phyloP scores from a whole-genome alignment of 1,139 yeast species.

The Debaryomycetaceae sp. region DNA sequence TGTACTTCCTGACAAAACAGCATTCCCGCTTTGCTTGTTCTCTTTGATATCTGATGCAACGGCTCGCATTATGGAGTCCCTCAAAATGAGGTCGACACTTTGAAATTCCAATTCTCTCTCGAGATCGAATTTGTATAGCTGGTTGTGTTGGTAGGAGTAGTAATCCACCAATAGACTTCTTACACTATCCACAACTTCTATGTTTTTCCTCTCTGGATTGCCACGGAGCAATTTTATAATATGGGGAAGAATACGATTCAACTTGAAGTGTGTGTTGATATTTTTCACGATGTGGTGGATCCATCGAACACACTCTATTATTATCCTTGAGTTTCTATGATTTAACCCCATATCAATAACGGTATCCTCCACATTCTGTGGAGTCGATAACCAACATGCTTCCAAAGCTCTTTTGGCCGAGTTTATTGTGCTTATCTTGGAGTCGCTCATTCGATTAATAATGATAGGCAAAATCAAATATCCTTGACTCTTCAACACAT shows the following conservation, averaged over 20 bases:
- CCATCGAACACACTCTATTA: conserved; percentile 40
- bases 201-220: conserved; percentile 6
- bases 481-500: conserved; percentile 46
- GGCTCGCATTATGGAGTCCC: conserved; percentile 26
- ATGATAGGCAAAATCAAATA: conserved; percentile 55
- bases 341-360: conserved; percentile 52
- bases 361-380: conserved; percentile 49
- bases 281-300: conserved; percentile 26
- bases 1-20: conserved; percentile 6
- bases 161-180: conserved; percentile 22
- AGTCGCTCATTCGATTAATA: conserved; percentile 50
- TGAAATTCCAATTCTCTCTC: conserved; percentile 43
- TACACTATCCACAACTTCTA: conserved; percentile 14
- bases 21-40: conserved; percentile 1
- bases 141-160: conserved; percentile 26
- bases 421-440: conserved; percentile 37
- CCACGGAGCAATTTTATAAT: conserved; percentile 14
- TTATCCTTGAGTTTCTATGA: conserved; percentile 35
- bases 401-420: conserved; percentile 58
- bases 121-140: conserved; percentile 41
- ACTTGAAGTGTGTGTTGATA: conserved; percentile 31
- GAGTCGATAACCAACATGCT: conserved; percentile 66
- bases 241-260: conserved; percentile 24
- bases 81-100: conserved; percentile 26
- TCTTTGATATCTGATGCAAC: conserved; percentile 17